A percentile compares a stretch with the other conserved stretches of the same genome.
phyloP scores from a whole-genome alignment of 257 asterid species.

The Solanum rostratum region DNA sequence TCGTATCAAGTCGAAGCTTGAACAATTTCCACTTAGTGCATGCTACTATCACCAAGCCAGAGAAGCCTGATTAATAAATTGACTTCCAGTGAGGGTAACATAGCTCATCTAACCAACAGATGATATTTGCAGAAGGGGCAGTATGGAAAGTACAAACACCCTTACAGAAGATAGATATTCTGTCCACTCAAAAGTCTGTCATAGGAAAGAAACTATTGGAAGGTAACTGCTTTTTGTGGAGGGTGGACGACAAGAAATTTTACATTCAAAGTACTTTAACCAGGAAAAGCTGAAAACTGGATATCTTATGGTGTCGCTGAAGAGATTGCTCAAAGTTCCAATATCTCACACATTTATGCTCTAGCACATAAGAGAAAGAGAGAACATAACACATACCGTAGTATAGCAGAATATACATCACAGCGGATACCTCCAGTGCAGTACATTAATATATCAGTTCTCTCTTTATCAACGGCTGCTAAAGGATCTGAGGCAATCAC shows the following conservation, averaged over 20 bases:
- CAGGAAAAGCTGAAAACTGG: background rate
- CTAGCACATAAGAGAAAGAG: background rate
- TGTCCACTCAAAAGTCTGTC: background rate
- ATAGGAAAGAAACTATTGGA: background rate
- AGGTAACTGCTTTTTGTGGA: background rate
- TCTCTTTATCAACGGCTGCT: conserved; percentile 64
- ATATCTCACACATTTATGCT: background rate
- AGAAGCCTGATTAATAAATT: background rate
- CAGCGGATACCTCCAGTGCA: conserved; percentile 99
- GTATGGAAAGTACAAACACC: background rate
- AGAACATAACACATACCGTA: conserved; percentile 34
- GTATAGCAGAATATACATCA: conserved; percentile 82
- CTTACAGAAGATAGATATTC: background rate
- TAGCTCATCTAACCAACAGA: background rate
- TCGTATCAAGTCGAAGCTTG: background rate
- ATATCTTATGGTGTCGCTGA: background rate
- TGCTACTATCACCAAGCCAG: background rate
- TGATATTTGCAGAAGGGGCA: background rate
- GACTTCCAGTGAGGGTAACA: background rate
- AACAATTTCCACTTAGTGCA: background rate
- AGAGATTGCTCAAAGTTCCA: background rate
- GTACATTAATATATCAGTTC: conserved; percentile 80
- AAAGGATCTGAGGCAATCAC: conserved; percentile 65
- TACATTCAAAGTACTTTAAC: background rate
- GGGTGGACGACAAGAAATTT: background rate